phyloP scores from a whole-genome alignment of 345 rosid genomes.

The Physaria fendleri region DNA sequence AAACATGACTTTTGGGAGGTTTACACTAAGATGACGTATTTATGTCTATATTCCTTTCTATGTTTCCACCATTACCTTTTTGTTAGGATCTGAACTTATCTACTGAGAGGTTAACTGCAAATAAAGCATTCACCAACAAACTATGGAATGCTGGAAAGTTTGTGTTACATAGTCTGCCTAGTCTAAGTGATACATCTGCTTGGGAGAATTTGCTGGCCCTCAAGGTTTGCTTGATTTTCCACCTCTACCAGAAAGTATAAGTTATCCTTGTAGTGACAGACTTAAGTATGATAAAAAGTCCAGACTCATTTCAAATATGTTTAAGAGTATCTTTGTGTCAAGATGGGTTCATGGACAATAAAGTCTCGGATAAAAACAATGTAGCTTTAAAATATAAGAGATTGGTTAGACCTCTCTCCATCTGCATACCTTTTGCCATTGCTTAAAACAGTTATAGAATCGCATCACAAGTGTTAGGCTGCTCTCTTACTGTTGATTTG shows the following conservation, averaged over 20 bases:
- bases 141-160: constrained; percentile 99
- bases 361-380: not conserved
- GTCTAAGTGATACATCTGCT: constrained; percentile 52
- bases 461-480: not conserved
- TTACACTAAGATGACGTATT: constrained; percentile 15
- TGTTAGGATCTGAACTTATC: constrained; percentile 90
- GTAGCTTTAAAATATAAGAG: not conserved
- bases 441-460: not conserved
- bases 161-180: constrained; percentile 77
- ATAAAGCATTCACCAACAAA: constrained; percentile 95
- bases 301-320: not conserved
- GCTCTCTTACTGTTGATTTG: not conserved
- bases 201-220: constrained; percentile 62
- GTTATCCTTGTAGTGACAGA: constrained; percentile 8
- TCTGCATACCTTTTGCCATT: not conserved
- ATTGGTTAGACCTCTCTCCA: constrained; percentile 5
- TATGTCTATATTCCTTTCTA: constrained; percentile 10
- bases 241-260: not conserved
- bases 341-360: constrained; percentile 1
- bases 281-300: not conserved
- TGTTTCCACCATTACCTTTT: constrained; percentile 22
- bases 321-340: not conserved
- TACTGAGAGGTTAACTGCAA: constrained; percentile 84
- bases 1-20: not conserved
- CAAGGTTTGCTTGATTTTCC: constrained; percentile 47